Base-by-base conservation (phyloP, 805 yeast genomes). In the Myxozyma vanderwaltii region DNA sequence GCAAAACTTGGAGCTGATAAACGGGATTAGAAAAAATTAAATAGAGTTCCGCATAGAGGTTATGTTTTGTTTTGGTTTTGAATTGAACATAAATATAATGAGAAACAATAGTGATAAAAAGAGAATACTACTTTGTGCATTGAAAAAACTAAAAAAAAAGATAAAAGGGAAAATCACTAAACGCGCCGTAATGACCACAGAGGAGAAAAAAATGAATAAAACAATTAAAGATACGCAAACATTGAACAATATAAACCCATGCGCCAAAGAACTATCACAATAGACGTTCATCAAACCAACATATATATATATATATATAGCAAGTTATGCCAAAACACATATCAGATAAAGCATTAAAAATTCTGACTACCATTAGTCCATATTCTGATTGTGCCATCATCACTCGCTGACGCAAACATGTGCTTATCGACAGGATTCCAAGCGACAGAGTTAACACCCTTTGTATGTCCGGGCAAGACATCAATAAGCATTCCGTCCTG, bases 381-480 rank as follows among this genome's bases (percentile, higher is more conserved):
- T 10, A 62, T 59, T 45, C 65, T 45, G 26, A 62, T 56, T 90
- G 79, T 72, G 19, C 81, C 79, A 71, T 91, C 97, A 71, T 91
- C 97, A 15, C 96, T 89, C 40, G 90, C 91, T 21, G 92, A 85
- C 5, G 90, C 94, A 82, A 91, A 85, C 72, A 85, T 74, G 12
- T 72, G 68, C 51, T 75, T 72, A 40, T 73, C 65, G 1, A 63
- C 67, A 0, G 83, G 80, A 65, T 83, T 85, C 91, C 94, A 90
- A 59, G 86, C 84, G 1, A 90, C 94, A 47, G 88, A 83, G 70
- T 89, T 91, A 64, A 92, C 88, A 59, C 83, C 75, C 0, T 83
- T 83, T 10, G 72, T 71, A 70, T 89, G 96, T 1, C 85, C 92
- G 43, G 81, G 77, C 21, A 88, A 74, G 13, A 82, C 76, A 3